Percentiles rank a stretch among this genome's conserved stretches.
Conservation (phyloP, 306 rosid genomes). For the Arachis stenosperma region DNA sequence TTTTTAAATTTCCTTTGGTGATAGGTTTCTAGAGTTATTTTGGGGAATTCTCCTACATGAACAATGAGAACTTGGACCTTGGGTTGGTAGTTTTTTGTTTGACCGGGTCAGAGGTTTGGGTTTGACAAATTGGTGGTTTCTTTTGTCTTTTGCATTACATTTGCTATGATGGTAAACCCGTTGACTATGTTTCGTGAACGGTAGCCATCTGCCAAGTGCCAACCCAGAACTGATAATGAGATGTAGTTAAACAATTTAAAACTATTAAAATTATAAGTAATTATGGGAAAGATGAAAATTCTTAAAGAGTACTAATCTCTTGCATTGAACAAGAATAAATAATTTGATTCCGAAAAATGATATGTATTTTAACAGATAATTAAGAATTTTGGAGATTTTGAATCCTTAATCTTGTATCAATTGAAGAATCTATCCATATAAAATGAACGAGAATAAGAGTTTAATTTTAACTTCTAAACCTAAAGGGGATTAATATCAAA, state of each 20-base stretch:
- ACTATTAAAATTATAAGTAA: not conserved
- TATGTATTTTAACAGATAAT: not conserved
- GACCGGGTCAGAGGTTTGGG: not conserved
- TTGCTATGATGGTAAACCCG: not conserved
- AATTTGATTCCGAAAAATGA: not conserved
- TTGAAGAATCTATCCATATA: not conserved
- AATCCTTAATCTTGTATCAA: not conserved
- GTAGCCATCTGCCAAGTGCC: not conserved
- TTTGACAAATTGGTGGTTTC: not conserved
- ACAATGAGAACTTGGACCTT: not conserved
- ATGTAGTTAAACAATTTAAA: not conserved
- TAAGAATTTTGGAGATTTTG: not conserved
- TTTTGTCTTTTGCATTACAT: not conserved
- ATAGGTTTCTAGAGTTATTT: not conserved
- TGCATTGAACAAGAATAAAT: not conserved
- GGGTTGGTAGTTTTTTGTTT: constrained; percentile 2
- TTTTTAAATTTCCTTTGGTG: not conserved
- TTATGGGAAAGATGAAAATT: not conserved
- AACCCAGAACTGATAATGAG: not conserved
- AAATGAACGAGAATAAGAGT: too few species aligned
- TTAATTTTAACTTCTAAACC: too few species aligned
- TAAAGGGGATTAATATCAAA: too few species aligned
- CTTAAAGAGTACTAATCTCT: not conserved
- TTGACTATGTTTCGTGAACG: not conserved
- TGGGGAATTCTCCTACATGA: not conserved